A percentile compares a stretch with the other conserved stretches of the same genome.
Conservation (phyloP, 1,284 basidiomycete species). For the Microbotryum violaceum region DNA sequence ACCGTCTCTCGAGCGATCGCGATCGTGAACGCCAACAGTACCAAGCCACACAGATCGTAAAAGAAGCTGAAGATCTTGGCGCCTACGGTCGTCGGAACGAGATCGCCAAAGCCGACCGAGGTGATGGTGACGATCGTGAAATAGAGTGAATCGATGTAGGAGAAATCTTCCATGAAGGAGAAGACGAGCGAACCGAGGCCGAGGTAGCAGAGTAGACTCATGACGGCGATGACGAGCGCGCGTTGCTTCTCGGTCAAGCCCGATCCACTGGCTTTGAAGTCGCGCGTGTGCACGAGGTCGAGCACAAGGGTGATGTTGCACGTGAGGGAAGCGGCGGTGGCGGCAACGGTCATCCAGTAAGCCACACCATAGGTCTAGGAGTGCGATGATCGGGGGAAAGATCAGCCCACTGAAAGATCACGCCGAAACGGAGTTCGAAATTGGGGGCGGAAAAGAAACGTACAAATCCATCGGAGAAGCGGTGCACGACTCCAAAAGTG, state of each 20-base stretch:
- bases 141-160: constrained; percentile 54
- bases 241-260: constrained; percentile 74
- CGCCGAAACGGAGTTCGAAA: background rate
- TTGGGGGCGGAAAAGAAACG: constrained; percentile 44
- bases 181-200: constrained; percentile 52
- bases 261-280: constrained; percentile 58
- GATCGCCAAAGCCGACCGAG: constrained; percentile 72
- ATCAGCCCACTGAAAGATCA: background rate
- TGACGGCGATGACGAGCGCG: constrained; percentile 65
- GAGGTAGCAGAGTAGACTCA: constrained; percentile 63
- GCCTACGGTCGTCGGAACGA: constrained; percentile 51
- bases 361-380: constrained; percentile 47
- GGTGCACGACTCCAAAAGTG: constrained; percentile 58
- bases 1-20: constrained; percentile 61
- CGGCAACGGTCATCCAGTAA: constrained; percentile 74
- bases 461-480: constrained; percentile 56
- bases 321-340: constrained; percentile 58
- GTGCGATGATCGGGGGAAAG: background rate
- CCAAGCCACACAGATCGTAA: constrained; percentile 38
- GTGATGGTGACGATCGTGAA: constrained; percentile 53
- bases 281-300: constrained; percentile 55
- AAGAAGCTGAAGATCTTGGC: constrained; percentile 39
- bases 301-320: constrained; percentile 62
- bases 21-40: constrained; percentile 52
- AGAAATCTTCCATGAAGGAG: constrained; percentile 48